Evolutionary conservation across 306 rosid genomes (phyloP).

Genomic region (Sechiopsis laciniata): DNA sequence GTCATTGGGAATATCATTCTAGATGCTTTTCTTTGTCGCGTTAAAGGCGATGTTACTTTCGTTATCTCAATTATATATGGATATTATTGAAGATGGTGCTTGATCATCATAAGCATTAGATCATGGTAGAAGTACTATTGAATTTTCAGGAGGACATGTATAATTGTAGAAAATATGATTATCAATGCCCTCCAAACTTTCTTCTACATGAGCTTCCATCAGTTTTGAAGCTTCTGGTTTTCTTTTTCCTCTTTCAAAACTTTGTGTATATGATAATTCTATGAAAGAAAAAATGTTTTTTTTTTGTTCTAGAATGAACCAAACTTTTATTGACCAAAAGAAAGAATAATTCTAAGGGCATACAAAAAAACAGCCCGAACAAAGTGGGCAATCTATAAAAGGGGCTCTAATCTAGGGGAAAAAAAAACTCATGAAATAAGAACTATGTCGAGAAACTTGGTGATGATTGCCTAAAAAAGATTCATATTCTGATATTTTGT

Average conservation of each 20-base stretch:
- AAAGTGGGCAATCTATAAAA: no score
- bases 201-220: background rate
- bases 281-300: background rate
- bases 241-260: background rate
- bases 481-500: background rate
- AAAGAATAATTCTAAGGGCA: no score
- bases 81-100: constrained; percentile 14
- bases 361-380: no score
- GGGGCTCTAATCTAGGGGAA: no score
- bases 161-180: background rate
- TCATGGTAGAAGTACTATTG: background rate
- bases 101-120: constrained; percentile 1
- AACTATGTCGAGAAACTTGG: no score
- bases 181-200: background rate
- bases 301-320: no score
- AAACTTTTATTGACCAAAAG: no score
- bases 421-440: no score
- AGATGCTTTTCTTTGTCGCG: background rate
- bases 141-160: background rate
- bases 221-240: background rate
- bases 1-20: background rate
- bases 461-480: no score
- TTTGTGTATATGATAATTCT: no score
- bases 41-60: background rate
- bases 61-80: background rate